Evolutionary conservation across 2,329 filamentous ascomycete genomes (phyloP).

Genomic region (Botrytis pseudocinerea): DNA sequence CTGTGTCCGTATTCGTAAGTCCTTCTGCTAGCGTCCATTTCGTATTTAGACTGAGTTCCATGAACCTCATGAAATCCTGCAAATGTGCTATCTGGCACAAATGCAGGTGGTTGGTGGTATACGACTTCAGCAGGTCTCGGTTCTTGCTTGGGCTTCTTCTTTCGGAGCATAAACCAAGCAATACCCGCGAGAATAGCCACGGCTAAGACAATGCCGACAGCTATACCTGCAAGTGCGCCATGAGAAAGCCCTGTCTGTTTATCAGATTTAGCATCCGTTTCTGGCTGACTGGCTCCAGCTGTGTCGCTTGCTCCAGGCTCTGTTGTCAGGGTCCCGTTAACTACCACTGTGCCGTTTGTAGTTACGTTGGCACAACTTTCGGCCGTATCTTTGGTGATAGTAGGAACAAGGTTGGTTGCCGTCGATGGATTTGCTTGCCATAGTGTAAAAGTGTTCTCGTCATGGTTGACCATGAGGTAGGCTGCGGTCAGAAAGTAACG

Average conservation of each 20-base stretch:
- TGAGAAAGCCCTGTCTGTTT: neutral
- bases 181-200: neutral
- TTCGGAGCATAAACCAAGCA: neutral
- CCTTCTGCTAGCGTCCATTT: conserved; percentile 6
- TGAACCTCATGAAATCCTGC: conserved; percentile 1
- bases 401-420: neutral
- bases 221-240: neutral
- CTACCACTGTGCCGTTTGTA: neutral
- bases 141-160: neutral
- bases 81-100: conserved; percentile 13
- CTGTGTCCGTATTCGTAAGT: conserved; percentile 1
- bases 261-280: neutral
- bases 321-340: neutral
- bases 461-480: conserved; percentile 19
- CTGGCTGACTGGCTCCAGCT: neutral
- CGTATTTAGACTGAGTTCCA: conserved; percentile 2
- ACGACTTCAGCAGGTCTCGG: neutral
- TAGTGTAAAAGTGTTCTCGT: neutral
- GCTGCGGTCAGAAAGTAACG: conserved; percentile 13
- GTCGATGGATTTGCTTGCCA: conserved; percentile 12
- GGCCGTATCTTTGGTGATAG: neutral
- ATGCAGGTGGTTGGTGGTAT: neutral
- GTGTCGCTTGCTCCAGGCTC: neutral
- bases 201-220: neutral
- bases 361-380: neutral